Evolutionary conservation across 2,329 filamentous ascomycete species (phyloP).

Genomic region (Trichophyton simii): DNA sequence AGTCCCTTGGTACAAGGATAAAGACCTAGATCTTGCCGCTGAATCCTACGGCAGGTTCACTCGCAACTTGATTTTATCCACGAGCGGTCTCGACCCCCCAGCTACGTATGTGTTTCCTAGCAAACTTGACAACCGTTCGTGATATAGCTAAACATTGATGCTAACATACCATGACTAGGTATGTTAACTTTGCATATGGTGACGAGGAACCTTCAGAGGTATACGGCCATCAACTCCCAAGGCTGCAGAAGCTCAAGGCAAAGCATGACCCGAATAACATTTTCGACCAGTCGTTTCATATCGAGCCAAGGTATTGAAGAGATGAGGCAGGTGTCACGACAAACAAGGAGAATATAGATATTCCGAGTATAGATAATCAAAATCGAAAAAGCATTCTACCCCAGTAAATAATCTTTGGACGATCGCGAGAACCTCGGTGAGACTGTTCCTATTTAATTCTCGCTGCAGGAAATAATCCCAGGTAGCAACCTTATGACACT

Average conservation of each 20-base stretch:
- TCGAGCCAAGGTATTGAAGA: not conserved
- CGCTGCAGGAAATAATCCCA: too few relatives aligned
- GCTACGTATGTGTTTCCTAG: not conserved
- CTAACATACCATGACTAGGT: not conserved
- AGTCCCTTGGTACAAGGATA: slow-evolving; percentile 31
- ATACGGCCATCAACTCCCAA: not conserved
- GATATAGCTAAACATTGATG: not conserved
- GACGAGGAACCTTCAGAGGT: not conserved
- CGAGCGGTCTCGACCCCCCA: slow-evolving; percentile 9
- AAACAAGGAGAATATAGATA: not conserved
- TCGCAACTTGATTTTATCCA: slow-evolving; percentile 19
- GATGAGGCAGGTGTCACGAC: not conserved
- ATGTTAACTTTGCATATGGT: slow-evolving; percentile 1
- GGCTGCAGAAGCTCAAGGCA: not conserved
- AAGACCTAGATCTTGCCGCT: slow-evolving; percentile 25
- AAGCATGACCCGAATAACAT: not conserved
- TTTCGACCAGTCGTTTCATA: not conserved
- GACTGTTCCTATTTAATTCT: too few relatives aligned
- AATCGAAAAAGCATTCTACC: not conserved
- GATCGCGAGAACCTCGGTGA: too few relatives aligned
- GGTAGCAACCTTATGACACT: too few relatives aligned
- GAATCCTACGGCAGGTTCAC: slow-evolving; percentile 23
- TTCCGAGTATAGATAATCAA: not conserved
- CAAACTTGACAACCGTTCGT: not conserved
- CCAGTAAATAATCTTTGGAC: not conserved